These are phyloP conservation scores for Persicaria tinctoria DNA, from an alignment of 148 eudicot genomes.

Conservation along the genomic window DNA sequence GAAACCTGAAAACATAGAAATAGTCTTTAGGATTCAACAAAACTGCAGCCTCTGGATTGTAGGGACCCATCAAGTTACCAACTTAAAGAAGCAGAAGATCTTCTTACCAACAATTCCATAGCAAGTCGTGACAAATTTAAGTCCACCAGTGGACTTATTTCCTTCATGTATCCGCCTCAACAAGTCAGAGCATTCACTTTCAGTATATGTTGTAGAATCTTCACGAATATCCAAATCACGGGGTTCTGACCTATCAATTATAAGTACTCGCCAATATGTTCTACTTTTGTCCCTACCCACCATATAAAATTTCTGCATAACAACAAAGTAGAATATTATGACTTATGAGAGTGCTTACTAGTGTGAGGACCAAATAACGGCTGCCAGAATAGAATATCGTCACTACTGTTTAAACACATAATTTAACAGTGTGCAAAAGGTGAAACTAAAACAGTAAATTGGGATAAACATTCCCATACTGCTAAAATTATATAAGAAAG, in stretches of 20 bases:
- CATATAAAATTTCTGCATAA: conserved; percentile 75
- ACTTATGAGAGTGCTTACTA: not conserved
- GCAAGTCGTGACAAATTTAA: conserved; percentile 71
- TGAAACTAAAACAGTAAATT: too few species aligned
- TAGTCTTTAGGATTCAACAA: not conserved
- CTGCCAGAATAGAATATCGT: not conserved
- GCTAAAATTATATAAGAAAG: too few species aligned
- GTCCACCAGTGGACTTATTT: conserved; percentile 81
- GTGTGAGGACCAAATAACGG: not conserved
- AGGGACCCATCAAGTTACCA: not conserved
- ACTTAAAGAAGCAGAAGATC: conserved; percentile 2
- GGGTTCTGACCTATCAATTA: conserved; percentile 76
- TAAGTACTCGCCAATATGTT: conserved; percentile 75
- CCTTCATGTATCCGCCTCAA: conserved; percentile 83
- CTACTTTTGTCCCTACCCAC: conserved; percentile 86
- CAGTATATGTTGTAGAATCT: conserved; percentile 66
- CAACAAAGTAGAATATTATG: not conserved
- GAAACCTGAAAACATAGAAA: conserved; percentile 41
- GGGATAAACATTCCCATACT: too few species aligned
- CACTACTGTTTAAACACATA: too few species aligned
- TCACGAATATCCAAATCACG: conserved; percentile 68
- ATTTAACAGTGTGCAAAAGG: too few species aligned
- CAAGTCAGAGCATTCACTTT: conserved; percentile 69
- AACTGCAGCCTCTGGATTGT: not conserved
- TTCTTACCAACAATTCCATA: conserved; percentile 90